Conservation (phyloP, 2,329 filamentous ascomycete species). For the Cordyceps cateniannulata region DNA sequence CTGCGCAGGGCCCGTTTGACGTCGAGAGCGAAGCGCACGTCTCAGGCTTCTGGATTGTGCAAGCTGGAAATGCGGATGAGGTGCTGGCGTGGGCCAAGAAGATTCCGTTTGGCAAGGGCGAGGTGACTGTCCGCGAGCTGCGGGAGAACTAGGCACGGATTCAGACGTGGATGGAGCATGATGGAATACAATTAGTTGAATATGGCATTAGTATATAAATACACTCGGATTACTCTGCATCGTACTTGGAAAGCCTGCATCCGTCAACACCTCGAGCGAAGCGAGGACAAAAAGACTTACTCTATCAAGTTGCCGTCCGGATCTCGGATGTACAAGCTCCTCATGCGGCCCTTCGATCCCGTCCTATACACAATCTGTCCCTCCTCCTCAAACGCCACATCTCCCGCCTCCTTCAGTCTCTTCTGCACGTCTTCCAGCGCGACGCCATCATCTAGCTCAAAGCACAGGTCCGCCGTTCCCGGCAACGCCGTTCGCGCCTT, state of each 20-base stretch:
- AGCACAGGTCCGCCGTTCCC: slow-evolving; percentile 55
- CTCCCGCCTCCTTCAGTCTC: slow-evolving; percentile 33
- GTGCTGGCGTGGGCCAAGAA: slow-evolving; percentile 26
- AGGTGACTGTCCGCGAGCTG: slow-evolving; percentile 21
- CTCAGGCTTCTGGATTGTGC: slow-evolving; percentile 27
- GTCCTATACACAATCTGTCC: slow-evolving; percentile 46
- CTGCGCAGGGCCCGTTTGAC: slow-evolving; percentile 25
- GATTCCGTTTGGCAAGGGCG: slow-evolving; percentile 21
- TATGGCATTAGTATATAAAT: background rate
- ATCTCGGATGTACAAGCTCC: slow-evolving; percentile 54
- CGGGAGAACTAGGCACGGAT: slow-evolving; percentile 10
- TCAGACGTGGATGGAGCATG: background rate
- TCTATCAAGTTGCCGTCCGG: slow-evolving; percentile 58
- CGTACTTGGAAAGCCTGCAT: slow-evolving; percentile 12
- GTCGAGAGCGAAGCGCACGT: slow-evolving; percentile 20
- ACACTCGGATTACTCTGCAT: background rate
- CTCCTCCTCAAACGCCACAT: slow-evolving; percentile 43
- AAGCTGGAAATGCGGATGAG: slow-evolving; percentile 22
- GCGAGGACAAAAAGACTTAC: slow-evolving; percentile 32
- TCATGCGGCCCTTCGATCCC: slow-evolving; percentile 47
- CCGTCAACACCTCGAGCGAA: background rate
- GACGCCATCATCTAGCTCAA: slow-evolving; percentile 42
- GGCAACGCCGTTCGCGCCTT: slow-evolving; percentile 47
- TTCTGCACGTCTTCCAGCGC: slow-evolving; percentile 39
- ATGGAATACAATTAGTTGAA: background rate